Percentiles rank a stretch among this genome's conserved stretches.
Evolutionary conservation across 2,329 filamentous ascomycete species (phyloP).

Genomic region (Pestalotiopsis sp.): DNA sequence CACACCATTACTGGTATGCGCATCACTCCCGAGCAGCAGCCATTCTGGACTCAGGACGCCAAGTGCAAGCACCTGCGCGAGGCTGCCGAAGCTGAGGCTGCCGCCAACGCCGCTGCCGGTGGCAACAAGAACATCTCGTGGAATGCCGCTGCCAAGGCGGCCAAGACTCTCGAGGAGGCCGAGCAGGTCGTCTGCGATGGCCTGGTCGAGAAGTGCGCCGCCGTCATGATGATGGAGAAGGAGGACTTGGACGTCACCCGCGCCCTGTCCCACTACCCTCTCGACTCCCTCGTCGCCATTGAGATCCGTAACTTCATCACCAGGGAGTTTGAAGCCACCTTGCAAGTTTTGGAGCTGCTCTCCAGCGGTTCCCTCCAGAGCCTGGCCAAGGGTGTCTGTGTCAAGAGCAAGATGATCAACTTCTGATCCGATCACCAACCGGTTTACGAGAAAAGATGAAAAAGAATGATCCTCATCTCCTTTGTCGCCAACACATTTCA

Average conservation of each 20-base stretch:
- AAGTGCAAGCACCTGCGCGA: conserved; percentile 53
- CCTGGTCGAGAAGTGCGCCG: conserved; percentile 47
- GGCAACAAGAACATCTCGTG: conserved; percentile 38
- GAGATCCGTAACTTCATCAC: conserved; percentile 53
- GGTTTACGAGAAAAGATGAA: background rate
- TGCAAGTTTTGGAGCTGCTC: conserved; percentile 57
- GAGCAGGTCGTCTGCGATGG: conserved; percentile 44
- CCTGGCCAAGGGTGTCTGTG: conserved; percentile 46
- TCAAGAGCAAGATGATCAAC: conserved; percentile 43
- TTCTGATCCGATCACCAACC: conserved; percentile 15
- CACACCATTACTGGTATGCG: conserved; percentile 57
- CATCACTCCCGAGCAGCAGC: conserved; percentile 44
- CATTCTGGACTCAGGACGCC: conserved; percentile 55
- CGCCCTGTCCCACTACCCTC: conserved; percentile 40
- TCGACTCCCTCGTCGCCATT: conserved; percentile 50
- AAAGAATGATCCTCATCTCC: background rate
- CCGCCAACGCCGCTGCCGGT: conserved; percentile 29
- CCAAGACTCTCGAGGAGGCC: conserved; percentile 44
- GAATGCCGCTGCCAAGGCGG: conserved; percentile 42
- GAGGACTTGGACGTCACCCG: conserved; percentile 48
- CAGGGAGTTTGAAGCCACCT: conserved; percentile 47
- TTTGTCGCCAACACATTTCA: background rate
- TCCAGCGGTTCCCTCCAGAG: conserved; percentile 51
- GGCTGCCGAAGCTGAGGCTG: conserved; percentile 39
- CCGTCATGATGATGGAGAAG: conserved; percentile 47